Conservation (phyloP, 768 basidiomycete genomes). For the Podaxis sp. region DNA sequence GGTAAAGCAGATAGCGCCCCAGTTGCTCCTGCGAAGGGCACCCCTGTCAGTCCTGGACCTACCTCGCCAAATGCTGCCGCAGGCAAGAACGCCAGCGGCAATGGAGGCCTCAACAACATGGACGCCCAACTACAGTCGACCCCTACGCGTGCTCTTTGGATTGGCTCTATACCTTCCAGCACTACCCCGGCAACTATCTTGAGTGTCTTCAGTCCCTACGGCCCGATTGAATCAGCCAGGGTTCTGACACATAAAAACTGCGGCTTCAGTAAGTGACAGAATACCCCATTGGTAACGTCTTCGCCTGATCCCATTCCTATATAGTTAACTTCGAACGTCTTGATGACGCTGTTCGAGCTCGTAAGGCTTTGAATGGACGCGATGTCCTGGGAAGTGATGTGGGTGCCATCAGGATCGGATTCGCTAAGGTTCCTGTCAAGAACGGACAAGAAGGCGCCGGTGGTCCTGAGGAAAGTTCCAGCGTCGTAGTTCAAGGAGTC, state of each 20-base stretch:
- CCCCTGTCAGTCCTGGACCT: constrained; percentile 60
- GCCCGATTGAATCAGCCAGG: constrained; percentile 95
- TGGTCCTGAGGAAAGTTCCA: constrained; percentile 61
- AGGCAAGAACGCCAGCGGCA: constrained; percentile 46
- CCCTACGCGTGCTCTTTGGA: constrained; percentile 95
- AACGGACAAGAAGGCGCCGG: constrained; percentile 66
- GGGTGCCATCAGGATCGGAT: constrained; percentile 95
- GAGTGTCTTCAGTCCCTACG: constrained; percentile 96
- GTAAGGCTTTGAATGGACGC: constrained; percentile 93
- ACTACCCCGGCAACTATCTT: constrained; percentile 94
- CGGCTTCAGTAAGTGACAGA: constrained; percentile 67
- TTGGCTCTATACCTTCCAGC: constrained; percentile 93
- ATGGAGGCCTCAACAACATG: constrained; percentile 63
- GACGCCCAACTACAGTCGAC: constrained; percentile 87
- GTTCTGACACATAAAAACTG: constrained; percentile 98
- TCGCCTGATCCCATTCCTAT: constrained; percentile 6
- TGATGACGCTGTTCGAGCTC: constrained; percentile 93
- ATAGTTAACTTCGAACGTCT: constrained; percentile 95
- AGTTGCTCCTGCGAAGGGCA: constrained; percentile 81
- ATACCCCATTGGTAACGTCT: constrained; percentile 2
- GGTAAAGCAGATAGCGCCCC: constrained; percentile 98
- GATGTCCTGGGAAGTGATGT: constrained; percentile 96
- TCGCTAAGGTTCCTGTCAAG: constrained; percentile 95
- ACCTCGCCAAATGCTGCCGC: constrained; percentile 57
- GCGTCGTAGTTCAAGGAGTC: constrained; percentile 74